Evolutionary conservation across 768 basidiomycete genomes (phyloP).

Genomic region (Cyclocybe cylindracea): DNA sequence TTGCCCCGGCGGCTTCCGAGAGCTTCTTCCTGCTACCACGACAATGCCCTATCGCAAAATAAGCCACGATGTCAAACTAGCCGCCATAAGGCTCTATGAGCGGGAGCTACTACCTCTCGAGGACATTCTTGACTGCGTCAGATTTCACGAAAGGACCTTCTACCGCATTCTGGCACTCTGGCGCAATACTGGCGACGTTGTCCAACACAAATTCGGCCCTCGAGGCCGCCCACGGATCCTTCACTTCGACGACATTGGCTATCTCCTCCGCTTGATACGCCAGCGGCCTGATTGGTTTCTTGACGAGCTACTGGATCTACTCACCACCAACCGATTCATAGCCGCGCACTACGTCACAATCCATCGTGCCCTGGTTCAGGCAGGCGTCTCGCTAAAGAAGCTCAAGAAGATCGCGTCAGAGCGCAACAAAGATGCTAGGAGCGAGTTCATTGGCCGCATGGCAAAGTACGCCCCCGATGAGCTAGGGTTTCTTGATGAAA

Average conservation of each 20-base stretch:
- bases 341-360: constrained; percentile 31
- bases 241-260: constrained; percentile 24
- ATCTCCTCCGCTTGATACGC: neutral
- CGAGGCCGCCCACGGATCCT: constrained; percentile 21
- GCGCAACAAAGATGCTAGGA: constrained; percentile 18
- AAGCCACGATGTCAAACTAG: constrained; percentile 26
- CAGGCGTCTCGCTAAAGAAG: constrained; percentile 25
- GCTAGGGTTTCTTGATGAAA: constrained; percentile 32
- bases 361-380: constrained; percentile 22
- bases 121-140: constrained; percentile 21
- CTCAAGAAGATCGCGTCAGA: constrained; percentile 29
- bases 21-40: neutral
- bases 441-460: constrained; percentile 24
- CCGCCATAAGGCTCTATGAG: constrained; percentile 25
- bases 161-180: constrained; percentile 22
- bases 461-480: constrained; percentile 26
- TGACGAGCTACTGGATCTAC: constrained; percentile 24
- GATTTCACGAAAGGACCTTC: constrained; percentile 21
- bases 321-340: constrained; percentile 27
- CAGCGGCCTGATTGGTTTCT: constrained; percentile 27
- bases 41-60: constrained; percentile 23
- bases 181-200: constrained; percentile 26
- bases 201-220: neutral
- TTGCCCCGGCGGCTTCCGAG: neutral
- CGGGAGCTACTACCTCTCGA: constrained; percentile 13